Conservation (phyloP, 306 rosid genomes). For the Sicyos edulis region DNA sequence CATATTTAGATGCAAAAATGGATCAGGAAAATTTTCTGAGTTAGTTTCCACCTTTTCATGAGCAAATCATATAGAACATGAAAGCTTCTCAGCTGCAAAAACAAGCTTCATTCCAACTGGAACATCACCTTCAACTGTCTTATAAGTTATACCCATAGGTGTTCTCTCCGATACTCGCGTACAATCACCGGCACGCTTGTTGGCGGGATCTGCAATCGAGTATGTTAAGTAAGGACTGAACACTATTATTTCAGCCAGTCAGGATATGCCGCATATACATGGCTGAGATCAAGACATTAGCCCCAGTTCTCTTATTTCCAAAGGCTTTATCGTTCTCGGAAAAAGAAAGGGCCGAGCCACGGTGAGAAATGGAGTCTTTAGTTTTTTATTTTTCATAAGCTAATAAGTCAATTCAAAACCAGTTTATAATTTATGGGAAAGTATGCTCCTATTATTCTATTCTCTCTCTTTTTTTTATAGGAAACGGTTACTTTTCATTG, state of each 20-base stretch:
- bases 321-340: too few relatives aligned
- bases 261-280: neutral
- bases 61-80: neutral
- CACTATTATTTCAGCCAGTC: neutral
- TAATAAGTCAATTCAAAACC: too few relatives aligned
- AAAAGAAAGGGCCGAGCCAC: too few relatives aligned
- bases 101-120: neutral
- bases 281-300: too few relatives aligned
- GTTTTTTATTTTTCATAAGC: too few relatives aligned
- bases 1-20: neutral
- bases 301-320: too few relatives aligned
- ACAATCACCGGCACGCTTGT: slow-evolving; percentile 85
- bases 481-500: too few relatives aligned
- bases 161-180: slow-evolving; percentile 59
- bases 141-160: slow-evolving; percentile 31
- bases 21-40: neutral
- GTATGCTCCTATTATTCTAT: too few relatives aligned
- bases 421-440: too few relatives aligned
- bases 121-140: neutral
- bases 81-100: neutral
- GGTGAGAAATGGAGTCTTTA: too few relatives aligned
- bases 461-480: too few relatives aligned
- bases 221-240: neutral
- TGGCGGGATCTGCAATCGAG: slow-evolving; percentile 59
- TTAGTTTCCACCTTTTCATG: neutral